Conservation (phyloP, 1,139 yeast species). For the Meyerozyma smithsonii region DNA sequence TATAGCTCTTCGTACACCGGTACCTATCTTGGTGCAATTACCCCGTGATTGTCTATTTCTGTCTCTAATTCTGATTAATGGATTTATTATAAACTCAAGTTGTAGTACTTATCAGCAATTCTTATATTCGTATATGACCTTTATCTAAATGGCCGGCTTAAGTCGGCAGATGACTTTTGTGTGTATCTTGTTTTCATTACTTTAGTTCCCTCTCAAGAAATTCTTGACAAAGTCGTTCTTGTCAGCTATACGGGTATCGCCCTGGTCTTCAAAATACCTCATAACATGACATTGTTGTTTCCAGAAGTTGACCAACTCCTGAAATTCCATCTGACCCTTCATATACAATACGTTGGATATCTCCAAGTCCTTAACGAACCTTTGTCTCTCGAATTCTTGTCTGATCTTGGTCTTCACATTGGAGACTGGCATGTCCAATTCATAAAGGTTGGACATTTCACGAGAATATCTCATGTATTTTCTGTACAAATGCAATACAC, state of each 20-base stretch:
- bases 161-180: not conserved
- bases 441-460: constrained; percentile 65
- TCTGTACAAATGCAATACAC: constrained; percentile 71
- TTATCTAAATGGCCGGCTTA: not conserved
- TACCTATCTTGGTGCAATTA: not conserved
- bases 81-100: constrained; percentile 1
- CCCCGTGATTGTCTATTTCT: constrained; percentile 2
- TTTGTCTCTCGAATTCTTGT: constrained; percentile 85
- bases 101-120: not conserved
- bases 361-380: constrained; percentile 64
- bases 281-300: constrained; percentile 83
- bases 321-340: constrained; percentile 90
- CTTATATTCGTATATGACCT: not conserved
- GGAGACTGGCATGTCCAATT: constrained; percentile 79
- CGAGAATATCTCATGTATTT: constrained; percentile 61
- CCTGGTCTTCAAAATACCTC: constrained; percentile 73
- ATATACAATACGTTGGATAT: constrained; percentile 65
- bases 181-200: constrained; percentile 2
- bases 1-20: constrained; percentile 1
- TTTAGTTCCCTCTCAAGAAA: constrained; percentile 58
- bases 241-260: constrained; percentile 43
- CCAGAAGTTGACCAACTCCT: constrained; percentile 86
- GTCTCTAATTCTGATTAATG: constrained; percentile 3
- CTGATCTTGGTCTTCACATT: constrained; percentile 77
- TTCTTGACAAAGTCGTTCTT: constrained; percentile 61